phyloP scores from a whole-genome alignment of 2,329 filamentous ascomycete genomes.

The Stachybotrys elegans region DNA sequence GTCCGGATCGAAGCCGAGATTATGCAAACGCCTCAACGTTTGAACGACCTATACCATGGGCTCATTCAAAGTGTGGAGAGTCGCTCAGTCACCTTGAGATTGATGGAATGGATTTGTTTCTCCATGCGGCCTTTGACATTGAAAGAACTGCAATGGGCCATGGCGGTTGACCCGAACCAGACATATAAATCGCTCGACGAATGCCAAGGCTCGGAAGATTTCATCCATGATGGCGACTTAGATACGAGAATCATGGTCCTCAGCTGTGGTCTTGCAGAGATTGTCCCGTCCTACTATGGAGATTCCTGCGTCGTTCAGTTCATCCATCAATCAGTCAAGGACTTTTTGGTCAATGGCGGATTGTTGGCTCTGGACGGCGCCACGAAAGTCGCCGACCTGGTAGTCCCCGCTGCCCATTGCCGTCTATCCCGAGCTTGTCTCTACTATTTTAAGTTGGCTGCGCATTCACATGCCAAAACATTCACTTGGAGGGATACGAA shows the following conservation, averaged over 20 bases:
- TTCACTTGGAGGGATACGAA: neutral
- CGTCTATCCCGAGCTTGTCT: too few species aligned
- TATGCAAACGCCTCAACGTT: slow-evolving; percentile 16
- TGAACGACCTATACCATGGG: slow-evolving; percentile 16
- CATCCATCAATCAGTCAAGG: slow-evolving; percentile 7
- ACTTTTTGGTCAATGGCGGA: slow-evolving; percentile 3
- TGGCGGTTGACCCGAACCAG: slow-evolving; percentile 18
- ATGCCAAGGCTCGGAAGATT: slow-evolving; percentile 12
- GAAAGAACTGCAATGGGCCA: slow-evolving; percentile 24
- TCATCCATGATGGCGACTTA: slow-evolving; percentile 6
- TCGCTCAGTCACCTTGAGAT: slow-evolving; percentile 14
- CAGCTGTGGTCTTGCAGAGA: slow-evolving; percentile 23
- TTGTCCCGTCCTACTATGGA: slow-evolving; percentile 2
- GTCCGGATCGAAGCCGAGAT: slow-evolving; percentile 17
- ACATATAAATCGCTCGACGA: slow-evolving; percentile 12
- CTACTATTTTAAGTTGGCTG: too few species aligned
- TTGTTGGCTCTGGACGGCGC: slow-evolving; percentile 1
- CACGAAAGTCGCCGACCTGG: slow-evolving; percentile 1
- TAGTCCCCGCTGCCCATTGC: slow-evolving; percentile 1
- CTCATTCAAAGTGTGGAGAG: slow-evolving; percentile 14
- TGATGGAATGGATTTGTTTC: slow-evolving; percentile 29
- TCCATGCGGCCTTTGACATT: slow-evolving; percentile 16
- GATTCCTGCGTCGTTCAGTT: slow-evolving; percentile 14
- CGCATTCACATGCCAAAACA: neutral
- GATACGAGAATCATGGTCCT: slow-evolving; percentile 16